Base-by-base conservation (phyloP, 805 yeast species). In the Cyberlindnera japonica region DNA sequence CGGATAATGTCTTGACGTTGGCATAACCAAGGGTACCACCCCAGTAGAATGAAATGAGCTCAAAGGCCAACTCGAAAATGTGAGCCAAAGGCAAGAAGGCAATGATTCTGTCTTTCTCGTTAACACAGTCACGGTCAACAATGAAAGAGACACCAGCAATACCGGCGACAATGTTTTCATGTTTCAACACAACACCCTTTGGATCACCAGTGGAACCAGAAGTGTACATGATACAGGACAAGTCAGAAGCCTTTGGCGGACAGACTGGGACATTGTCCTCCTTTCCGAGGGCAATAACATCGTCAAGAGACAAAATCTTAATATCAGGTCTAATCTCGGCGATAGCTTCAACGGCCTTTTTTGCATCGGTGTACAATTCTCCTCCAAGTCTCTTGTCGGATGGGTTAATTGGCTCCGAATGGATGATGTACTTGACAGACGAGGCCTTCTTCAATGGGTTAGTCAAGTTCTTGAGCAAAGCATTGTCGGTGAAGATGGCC, bases 21-120 rank as follows among this genome's bases (percentile, higher is more conserved):
- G 95, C 98, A 67, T 93, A 93, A 53, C 98, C 98, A 33, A 85
- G 63, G 40, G 77, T 63, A 40, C 85, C 82, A 61, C 98, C 98
- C 98, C 97, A 93, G 71, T 79, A 80, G 53, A 93, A 77, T 26
- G 76, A 58, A 22, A 77, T 63, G 56, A 89, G 69, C 69, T 93
- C 99, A 50, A 93, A 89, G 4, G 79, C 87, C 64, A 88, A 72
- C 69, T 93, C 99, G 54, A 93, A 86, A 54, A 93, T 93, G 60
- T 93, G 99, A 8, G 99, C 99, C 57, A 93, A 75, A 11, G 99
- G 99, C 61, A 93, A 75, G 63, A 91, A 90, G 14, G 90, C 83
- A 63, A 93, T 79, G 48, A 91, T 68, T 51, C 88, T 74, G 65
- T 93, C 98, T 25, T 63, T 63, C 17, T 67, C 65, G 42, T 57